Base-by-base conservation (phyloP, 2,329 filamentous ascomycete genomes). In the Fusarium irregulare region DNA sequence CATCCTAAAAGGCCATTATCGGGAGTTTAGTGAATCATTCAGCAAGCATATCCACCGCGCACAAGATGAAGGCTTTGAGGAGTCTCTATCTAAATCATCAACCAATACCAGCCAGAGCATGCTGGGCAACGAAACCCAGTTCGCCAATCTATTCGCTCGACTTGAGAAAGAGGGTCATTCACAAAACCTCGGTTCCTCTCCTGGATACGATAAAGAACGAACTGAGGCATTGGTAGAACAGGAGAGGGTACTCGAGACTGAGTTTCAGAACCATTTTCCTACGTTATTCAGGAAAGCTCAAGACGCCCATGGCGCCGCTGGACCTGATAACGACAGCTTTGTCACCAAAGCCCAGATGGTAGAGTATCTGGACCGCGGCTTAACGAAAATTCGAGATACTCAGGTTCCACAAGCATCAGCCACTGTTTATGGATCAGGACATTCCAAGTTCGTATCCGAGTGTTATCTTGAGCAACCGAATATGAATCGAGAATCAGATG, bases 1-100 rank as follows among this genome's bases (percentile, higher is more conserved):
- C 70, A 78, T 88, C 10, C 79, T 88, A 34, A 87, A 87, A 71
- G 86, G 86, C 1, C 84, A 86, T 56, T 88, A 85, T 72, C 81
- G 82, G 48, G 86, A 88, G 66, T 88, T 88, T 64, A 85, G 84
- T 18, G 79, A 80, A 27, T 85, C 84, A 0, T 88, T 86, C 66
- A 82, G 83, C 63, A 83, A 83, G 62, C 84, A 86, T 64, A 85
- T 87, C 25, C 62, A 79, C 79, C 21, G 83, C 81, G 7, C 72
- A 77, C 30, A 83, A 79, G 64, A 84, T 80, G 80, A 78, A 40
- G 77, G 81, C 45, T 81, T 83, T 58, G 60, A 80, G 4, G 82
- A 83, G 46, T 76, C 40, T 34, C 66, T 75, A 7, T 20, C 45
- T 12, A 63, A 63, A 25, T 51, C 58, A 14, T n/a, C 53, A 7